phyloP scores from a whole-genome alignment of 116 monocot species.

The Phalaenopsis hybrid region DNA sequence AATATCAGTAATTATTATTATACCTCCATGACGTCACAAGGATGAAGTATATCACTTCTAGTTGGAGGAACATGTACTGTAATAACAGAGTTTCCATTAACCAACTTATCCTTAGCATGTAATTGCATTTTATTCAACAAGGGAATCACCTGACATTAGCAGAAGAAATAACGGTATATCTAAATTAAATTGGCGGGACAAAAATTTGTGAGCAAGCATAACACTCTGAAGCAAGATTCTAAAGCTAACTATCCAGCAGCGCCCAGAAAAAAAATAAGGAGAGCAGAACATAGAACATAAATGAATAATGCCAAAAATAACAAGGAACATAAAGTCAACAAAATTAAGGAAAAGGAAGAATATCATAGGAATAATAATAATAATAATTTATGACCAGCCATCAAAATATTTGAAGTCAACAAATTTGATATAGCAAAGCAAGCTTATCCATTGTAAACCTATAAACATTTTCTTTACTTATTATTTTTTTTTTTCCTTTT shows the following conservation, averaged over 20 bases:
- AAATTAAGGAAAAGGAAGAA: neutral
- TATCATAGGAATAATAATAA: neutral
- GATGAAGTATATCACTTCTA: constrained; percentile 94
- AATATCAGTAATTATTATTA: constrained; percentile 8
- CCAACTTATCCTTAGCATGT: constrained; percentile 32
- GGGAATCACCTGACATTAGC: constrained; percentile 44
- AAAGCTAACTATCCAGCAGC: neutral
- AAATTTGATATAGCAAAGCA: neutral
- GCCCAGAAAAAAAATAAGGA: neutral
- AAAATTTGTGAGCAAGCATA: neutral
- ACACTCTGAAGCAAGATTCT: neutral
- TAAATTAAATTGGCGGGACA: neutral
- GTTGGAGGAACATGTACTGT: constrained; percentile 78
- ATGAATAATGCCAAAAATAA: neutral
- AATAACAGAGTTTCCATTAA: constrained; percentile 28
- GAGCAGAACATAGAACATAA: neutral
- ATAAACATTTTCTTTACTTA: neutral
- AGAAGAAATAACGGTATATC: neutral
- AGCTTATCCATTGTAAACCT: neutral
- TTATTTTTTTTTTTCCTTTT: too few species aligned
- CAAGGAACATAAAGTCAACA: neutral
- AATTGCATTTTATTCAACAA: constrained; percentile 94
- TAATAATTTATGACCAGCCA: neutral
- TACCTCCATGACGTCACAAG: constrained; percentile 91
- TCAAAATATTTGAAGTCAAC: neutral